Conservation (phyloP, 164 flowering plant species). For the Berberis thunbergii region DNA sequence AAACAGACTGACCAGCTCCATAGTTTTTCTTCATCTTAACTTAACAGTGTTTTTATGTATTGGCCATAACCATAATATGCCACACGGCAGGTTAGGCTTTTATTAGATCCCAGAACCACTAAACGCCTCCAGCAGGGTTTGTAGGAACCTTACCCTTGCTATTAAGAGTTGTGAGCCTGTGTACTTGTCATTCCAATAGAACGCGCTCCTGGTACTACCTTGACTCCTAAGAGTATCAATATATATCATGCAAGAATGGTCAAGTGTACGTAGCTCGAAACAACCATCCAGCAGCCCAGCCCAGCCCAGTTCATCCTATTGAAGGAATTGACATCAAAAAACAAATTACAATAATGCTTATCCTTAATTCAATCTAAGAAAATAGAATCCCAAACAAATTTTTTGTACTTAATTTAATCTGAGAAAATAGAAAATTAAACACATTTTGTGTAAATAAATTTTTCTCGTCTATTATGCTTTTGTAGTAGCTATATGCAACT, state of each 20-base stretch:
- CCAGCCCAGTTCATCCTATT: not conserved
- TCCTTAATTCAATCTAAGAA: too few relatives aligned
- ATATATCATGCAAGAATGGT: constrained; percentile 17
- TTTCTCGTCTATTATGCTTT: constrained; percentile 26
- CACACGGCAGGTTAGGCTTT: not conserved
- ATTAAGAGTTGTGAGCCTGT: constrained; percentile 33
- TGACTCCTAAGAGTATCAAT: not conserved
- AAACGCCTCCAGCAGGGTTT: not conserved
- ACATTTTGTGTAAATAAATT: not conserved
- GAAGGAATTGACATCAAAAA: not conserved
- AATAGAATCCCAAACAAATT: too few relatives aligned
- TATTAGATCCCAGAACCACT: not conserved
- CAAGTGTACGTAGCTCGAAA: constrained; percentile 28
- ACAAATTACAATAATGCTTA: too few relatives aligned
- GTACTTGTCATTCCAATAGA: constrained; percentile 50
- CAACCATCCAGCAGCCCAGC: constrained; percentile 59
- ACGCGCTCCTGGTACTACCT: constrained; percentile 23
- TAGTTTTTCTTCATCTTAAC: too few relatives aligned
- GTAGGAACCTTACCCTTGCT: constrained; percentile 27
- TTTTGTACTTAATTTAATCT: too few relatives aligned
- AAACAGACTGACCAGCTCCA: too few relatives aligned
- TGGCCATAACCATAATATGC: not conserved
- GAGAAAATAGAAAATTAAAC: not conserved
- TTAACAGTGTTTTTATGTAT: constrained; percentile 26
- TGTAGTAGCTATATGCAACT: constrained; percentile 20